These are phyloP conservation scores for Craterostigma plantagineum DNA, from an alignment of 257 asterid species.

Conservation along the genomic window DNA sequence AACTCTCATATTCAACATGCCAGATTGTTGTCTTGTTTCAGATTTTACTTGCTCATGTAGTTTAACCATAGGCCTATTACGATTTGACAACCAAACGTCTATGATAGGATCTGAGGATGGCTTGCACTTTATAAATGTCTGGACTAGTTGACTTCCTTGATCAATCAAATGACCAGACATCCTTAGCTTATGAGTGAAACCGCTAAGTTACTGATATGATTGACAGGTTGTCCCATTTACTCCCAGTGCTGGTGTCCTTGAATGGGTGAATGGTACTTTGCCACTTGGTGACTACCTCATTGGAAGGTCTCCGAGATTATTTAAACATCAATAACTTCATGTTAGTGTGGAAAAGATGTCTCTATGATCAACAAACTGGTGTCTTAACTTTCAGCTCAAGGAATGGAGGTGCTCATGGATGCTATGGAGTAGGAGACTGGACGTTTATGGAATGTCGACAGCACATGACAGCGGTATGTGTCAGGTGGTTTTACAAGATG, in stretches of 20 bases:
- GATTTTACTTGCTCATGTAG: too few species aligned
- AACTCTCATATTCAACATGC: too few species aligned
- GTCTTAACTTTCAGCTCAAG: conserved; percentile 38
- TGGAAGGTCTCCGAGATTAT: conserved; percentile 49
- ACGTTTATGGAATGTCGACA: conserved; percentile 71
- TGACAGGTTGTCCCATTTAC: conserved; percentile 90
- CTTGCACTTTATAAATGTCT: too few species aligned
- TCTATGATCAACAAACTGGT: neutral
- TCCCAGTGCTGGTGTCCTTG: conserved; percentile 98
- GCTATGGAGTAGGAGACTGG: conserved; percentile 94
- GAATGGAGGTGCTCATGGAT: conserved; percentile 96
- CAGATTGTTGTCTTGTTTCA: too few species aligned
- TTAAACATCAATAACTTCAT: too few species aligned
- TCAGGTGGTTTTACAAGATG: conserved; percentile 10
- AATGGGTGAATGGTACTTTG: conserved; percentile 95
- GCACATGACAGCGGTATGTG: conserved; percentile 56
- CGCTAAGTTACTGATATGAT: conserved; percentile 8
- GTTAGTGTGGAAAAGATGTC: neutral
- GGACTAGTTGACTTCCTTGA: too few species aligned
- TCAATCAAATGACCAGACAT: too few species aligned
- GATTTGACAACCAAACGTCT: too few species aligned
- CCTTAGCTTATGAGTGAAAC: neutral
- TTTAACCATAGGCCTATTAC: too few species aligned
- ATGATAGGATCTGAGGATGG: too few species aligned
- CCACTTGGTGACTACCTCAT: conserved; percentile 93